Evolutionary conservation across 805 yeast genomes (phyloP).

Genomic region (Yamadazyma laniorum): DNA sequence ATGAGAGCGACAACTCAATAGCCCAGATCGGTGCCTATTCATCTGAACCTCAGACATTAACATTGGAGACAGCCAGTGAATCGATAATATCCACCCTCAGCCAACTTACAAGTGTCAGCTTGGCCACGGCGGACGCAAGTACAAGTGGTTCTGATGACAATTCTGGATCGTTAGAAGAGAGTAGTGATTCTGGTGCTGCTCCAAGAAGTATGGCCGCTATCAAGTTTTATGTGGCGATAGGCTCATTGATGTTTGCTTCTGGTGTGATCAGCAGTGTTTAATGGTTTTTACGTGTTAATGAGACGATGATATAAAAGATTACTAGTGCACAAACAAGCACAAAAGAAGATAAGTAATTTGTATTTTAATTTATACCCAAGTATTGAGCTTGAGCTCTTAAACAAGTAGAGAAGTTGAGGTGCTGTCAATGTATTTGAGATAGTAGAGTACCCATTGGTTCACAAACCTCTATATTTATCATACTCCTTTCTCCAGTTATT

Average conservation of each 20-base stretch:
- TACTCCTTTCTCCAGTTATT: conserved; percentile 6
- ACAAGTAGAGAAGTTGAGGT: no score
- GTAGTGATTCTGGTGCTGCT: conserved; percentile 1
- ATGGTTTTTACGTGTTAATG: no score
- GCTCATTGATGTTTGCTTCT: conserved; percentile 4
- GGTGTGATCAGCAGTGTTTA: conserved; percentile 11
- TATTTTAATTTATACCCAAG: no score
- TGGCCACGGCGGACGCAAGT: neutral
- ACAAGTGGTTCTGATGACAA: conserved; percentile 1
- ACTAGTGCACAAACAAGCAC: no score
- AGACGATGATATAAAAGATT: no score
- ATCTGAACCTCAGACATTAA: conserved; percentile 10
- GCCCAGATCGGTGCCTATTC: conserved; percentile 7
- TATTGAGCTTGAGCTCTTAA: no score
- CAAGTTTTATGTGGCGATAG: conserved; percentile 2
- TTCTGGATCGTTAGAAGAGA: conserved; percentile 8
- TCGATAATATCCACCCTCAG: conserved; percentile 8
- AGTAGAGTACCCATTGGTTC: no score
- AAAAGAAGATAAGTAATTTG: no score
- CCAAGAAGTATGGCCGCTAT: neutral
- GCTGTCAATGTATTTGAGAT: no score
- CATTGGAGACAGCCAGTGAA: conserved; percentile 14
- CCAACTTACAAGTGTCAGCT: neutral
- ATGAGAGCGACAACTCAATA: conserved; percentile 1
- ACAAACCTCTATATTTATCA: conserved; percentile 7